Percentiles rank a stretch among this genome's conserved stretches.
Conservation (phyloP, 176 grass and related monocot species). For the Ensete glaucum region DNA sequence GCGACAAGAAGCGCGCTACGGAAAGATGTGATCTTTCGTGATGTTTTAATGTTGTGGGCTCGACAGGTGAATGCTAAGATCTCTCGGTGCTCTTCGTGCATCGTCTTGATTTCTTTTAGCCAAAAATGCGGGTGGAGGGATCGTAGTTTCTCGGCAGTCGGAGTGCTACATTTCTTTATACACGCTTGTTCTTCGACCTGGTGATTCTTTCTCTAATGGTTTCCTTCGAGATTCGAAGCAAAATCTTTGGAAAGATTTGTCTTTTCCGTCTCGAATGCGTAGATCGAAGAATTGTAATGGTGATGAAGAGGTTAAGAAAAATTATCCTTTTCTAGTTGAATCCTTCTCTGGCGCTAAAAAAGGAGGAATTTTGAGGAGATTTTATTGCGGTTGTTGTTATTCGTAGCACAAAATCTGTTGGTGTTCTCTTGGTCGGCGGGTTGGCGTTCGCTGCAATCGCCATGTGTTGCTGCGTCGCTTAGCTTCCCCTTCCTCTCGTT, state of each 20-base stretch:
- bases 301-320: not conserved
- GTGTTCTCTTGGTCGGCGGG: not conserved
- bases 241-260: not conserved
- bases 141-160: not conserved
- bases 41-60: not conserved
- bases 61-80: not conserved
- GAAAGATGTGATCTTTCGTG: not conserved
- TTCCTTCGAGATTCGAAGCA: not conserved
- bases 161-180: not conserved
- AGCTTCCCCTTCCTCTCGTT: not conserved
- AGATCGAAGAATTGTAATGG: no score
- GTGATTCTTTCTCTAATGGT: not conserved
- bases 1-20: not conserved
- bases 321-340: not conserved
- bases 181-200: no score
- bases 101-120: not conserved
- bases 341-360: not conserved
- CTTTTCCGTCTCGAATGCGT: not conserved
- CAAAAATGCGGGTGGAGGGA: not conserved
- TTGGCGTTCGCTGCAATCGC: not conserved
- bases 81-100: not conserved
- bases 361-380: not conserved
- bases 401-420: not conserved
- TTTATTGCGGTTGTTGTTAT: not conserved
- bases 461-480: not conserved